A percentile compares a stretch with the other conserved stretches of the same genome.
phyloP scores from a whole-genome alignment of 2,329 filamentous ascomycete genomes.

The Claviceps cyperi region DNA sequence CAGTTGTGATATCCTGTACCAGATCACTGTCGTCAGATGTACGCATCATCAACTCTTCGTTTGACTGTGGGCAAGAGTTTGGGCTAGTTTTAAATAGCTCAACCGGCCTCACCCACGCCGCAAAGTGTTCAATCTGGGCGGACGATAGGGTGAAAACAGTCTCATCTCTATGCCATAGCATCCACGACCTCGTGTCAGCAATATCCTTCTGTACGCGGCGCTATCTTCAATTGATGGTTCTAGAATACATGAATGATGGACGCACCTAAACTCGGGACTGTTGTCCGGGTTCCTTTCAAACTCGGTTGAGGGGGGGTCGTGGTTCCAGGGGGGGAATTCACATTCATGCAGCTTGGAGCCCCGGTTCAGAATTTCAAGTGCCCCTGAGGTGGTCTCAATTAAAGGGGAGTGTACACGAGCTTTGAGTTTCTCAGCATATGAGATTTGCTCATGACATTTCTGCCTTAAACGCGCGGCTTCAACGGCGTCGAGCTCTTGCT shows the following conservation, averaged over 20 bases:
- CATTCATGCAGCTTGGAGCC: conserved; percentile 71
- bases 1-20: conserved; percentile 88
- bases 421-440: conserved; percentile 65
- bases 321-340: conserved; percentile 75
- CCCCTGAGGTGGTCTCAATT: neutral
- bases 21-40: conserved; percentile 54
- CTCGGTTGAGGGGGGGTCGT: conserved; percentile 40
- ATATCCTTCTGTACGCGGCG: neutral
- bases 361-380: conserved; percentile 45
- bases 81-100: conserved; percentile 37
- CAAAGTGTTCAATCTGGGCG: conserved; percentile 61
- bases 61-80: conserved; percentile 14
- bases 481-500: conserved; percentile 39
- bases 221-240: neutral
- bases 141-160: conserved; percentile 58
- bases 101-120: conserved; percentile 64
- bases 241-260: neutral
- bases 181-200: neutral
- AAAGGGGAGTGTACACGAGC: conserved; percentile 5
- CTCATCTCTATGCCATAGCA: conserved; percentile 44
- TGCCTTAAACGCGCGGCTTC: conserved; percentile 53
- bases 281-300: conserved; percentile 32
- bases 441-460: conserved; percentile 57
- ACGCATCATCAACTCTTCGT: conserved; percentile 37
- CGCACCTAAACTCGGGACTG: neutral